These are phyloP conservation scores for Brassica rapa DNA, from an alignment of 345 rosid genomes.

Conservation along the genomic window DNA sequence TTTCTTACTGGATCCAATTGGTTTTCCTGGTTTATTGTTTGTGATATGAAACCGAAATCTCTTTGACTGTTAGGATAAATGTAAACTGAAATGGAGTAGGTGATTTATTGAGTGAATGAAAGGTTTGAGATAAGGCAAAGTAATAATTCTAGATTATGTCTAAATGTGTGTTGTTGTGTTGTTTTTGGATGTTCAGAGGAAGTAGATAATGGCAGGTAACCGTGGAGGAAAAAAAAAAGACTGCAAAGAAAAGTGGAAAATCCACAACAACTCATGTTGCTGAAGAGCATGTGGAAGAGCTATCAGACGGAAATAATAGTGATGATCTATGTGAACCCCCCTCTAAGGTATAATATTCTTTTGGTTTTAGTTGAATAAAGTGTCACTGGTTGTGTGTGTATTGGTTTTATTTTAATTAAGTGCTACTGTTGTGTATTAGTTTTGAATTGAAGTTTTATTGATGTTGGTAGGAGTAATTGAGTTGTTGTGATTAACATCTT, in stretches of 20 bases:
- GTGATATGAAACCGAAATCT: neutral
- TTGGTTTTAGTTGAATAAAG: neutral
- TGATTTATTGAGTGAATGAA: neutral
- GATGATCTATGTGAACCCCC: too few species aligned
- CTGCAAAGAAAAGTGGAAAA: too few species aligned
- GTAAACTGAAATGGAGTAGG: neutral
- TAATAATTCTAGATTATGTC: neutral
- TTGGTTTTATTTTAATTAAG: neutral
- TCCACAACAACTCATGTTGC: neutral
- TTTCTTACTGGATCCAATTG: neutral
- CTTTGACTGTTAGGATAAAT: neutral
- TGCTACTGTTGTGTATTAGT: neutral
- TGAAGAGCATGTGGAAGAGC: too few species aligned
- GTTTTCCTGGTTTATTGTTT: neutral
- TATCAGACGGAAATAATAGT: neutral
- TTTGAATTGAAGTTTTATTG: too few species aligned
- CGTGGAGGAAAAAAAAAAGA: too few species aligned
- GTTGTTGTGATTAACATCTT: too few species aligned
- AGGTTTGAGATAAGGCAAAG: neutral
- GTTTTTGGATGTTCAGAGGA: neutral
- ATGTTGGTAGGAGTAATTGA: too few species aligned
- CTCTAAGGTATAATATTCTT: too few species aligned
- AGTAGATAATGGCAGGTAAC: too few species aligned
- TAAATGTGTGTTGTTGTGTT: neutral
- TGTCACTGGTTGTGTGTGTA: neutral